phyloP scores from a whole-genome alignment of 768 basidiomycete genomes.

The Phanerodontia chrysosporium region DNA sequence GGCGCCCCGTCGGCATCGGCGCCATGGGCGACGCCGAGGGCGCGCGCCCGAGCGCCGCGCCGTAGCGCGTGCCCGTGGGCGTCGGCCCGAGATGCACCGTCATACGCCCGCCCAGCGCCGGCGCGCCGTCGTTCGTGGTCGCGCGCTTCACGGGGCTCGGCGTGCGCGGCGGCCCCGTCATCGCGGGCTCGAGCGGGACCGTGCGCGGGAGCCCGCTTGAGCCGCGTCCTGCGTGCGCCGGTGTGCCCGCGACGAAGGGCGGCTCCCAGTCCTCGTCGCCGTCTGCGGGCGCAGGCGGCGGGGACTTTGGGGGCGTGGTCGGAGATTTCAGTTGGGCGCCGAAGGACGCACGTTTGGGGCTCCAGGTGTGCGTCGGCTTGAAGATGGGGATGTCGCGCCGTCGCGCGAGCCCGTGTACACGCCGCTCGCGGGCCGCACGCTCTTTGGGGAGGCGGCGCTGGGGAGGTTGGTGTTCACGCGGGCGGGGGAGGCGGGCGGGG shows the following conservation, averaged over 20 bases:
- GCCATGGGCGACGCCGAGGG: conserved; percentile 28
- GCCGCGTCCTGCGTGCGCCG: conserved; percentile 45
- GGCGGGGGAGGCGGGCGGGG: conserved; percentile 25
- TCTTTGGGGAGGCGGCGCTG: conserved; percentile 14
- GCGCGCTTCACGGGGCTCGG: background rate
- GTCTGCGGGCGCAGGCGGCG: conserved; percentile 19
- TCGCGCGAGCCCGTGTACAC: conserved; percentile 3
- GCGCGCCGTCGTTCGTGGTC: background rate
- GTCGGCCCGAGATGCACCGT: conserved; percentile 35
- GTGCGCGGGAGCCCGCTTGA: conserved; percentile 52
- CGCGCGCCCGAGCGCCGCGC: conserved; percentile 43
- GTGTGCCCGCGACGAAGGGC: conserved; percentile 20
- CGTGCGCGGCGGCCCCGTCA: conserved; percentile 12
- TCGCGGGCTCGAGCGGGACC: conserved; percentile 37
- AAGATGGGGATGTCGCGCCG: conserved; percentile 29
- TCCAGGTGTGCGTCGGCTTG: conserved; percentile 38
- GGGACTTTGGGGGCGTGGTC: background rate
- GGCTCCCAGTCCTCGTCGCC: conserved; percentile 24
- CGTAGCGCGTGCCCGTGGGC: conserved; percentile 65
- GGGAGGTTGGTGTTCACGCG: conserved; percentile 6
- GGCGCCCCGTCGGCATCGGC: conserved; percentile 24
- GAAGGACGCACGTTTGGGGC: conserved; percentile 24
- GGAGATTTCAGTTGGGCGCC: background rate
- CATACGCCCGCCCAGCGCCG: conserved; percentile 2
- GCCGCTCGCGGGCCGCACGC: conserved; percentile 23